Percentiles rank a stretch among this genome's conserved stretches.
These are phyloP conservation scores for Crotalaria pallida DNA, from an alignment of 306 rosid species.

Conservation along the genomic window DNA sequence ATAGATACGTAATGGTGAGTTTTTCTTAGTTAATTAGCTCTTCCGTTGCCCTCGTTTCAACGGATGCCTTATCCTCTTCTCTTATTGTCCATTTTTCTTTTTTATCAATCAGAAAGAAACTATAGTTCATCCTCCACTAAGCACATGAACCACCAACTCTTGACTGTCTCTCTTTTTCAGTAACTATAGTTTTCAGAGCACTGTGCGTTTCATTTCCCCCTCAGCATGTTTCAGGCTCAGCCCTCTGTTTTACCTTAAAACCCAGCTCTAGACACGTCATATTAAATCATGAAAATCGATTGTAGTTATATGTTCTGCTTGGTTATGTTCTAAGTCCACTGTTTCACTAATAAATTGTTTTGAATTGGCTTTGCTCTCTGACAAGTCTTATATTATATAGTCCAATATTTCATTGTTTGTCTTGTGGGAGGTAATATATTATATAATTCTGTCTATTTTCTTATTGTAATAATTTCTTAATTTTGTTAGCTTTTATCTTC, in stretches of 20 bases:
- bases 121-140: not conserved
- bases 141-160: not conserved
- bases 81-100: not conserved
- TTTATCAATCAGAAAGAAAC: not conserved
- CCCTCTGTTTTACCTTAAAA: not conserved
- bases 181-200: not conserved
- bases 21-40: not conserved
- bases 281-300: not conserved
- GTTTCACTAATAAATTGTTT: not conserved
- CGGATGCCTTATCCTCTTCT: no score
- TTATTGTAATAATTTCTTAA: constrained; percentile 1
- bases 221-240: not conserved
- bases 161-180: not conserved
- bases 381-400: not conserved
- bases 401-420: not conserved
- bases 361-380: not conserved
- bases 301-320: not conserved
- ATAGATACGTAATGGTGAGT: not conserved
- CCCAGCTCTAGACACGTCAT: not conserved
- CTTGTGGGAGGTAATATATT: constrained; percentile 7
- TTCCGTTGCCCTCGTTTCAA: not conserved
- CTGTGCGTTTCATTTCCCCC: not conserved
- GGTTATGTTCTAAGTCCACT: not conserved
- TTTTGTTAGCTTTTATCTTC: constrained; percentile 24
- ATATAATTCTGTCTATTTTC: not conserved